Conservation (phyloP, 371 early-diverging fungal species). For the Mortierella sp. region DNA sequence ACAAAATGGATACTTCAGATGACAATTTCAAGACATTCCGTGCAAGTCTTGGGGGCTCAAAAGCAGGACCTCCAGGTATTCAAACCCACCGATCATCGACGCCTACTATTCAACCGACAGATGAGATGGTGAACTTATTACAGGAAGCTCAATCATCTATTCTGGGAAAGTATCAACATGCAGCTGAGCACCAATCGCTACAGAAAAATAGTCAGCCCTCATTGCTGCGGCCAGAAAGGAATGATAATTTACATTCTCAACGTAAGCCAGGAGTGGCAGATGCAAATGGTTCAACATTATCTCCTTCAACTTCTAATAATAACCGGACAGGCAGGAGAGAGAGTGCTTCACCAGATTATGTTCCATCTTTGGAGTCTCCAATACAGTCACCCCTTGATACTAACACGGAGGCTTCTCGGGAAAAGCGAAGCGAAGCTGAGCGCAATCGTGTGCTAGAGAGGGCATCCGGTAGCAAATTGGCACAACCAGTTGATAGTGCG, state of each 20-base stretch:
- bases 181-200: neutral
- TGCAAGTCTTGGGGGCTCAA: slow-evolving; percentile 16
- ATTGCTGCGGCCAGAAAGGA: slow-evolving; percentile 25
- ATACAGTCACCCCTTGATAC: slow-evolving; percentile 18
- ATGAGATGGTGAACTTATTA: slow-evolving; percentile 50
- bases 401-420: neutral
- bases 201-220: slow-evolving; percentile 4
- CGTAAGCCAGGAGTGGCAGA: slow-evolving; percentile 11
- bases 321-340: neutral
- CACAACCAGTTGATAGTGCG: neutral
- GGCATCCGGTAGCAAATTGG: neutral
- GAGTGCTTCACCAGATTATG: slow-evolving; percentile 12
- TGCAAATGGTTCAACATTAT: neutral
- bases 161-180: slow-evolving; percentile 13
- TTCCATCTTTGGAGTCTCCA: slow-evolving; percentile 16
- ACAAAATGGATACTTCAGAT: slow-evolving; percentile 29
- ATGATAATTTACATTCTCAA: slow-evolving; percentile 21
- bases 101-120: slow-evolving; percentile 49
- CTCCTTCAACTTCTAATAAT: neutral
- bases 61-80: slow-evolving; percentile 11
- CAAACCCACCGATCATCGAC: slow-evolving; percentile 48
- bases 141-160: slow-evolving; percentile 48
- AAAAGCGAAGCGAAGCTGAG: neutral
- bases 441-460: neutral
- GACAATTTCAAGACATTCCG: slow-evolving; percentile 39